These are phyloP conservation scores for Pilasporangium apinafurcum DNA, from an alignment of 352 stramenopile genomes.

Conservation along the genomic window DNA sequence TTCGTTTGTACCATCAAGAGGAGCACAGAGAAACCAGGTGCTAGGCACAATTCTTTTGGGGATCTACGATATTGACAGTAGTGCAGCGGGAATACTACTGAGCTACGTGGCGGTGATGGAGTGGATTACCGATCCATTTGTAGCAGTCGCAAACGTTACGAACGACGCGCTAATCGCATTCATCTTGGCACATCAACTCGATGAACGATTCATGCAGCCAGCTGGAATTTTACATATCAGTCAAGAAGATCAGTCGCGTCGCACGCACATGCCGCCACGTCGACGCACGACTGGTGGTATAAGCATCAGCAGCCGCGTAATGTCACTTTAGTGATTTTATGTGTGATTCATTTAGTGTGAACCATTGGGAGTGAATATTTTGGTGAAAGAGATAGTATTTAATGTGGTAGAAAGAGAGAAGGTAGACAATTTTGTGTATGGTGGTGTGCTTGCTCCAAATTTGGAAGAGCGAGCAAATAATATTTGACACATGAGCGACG, in stretches of 20 bases:
- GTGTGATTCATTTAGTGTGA: too few relatives aligned
- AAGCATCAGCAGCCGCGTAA: too few relatives aligned
- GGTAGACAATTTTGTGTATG: too few relatives aligned
- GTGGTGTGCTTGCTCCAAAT: too few relatives aligned
- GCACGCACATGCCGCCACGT: slow-evolving; percentile 6
- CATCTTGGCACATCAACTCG: slow-evolving; percentile 42
- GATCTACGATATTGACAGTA: slow-evolving; percentile 30
- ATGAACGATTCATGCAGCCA: slow-evolving; percentile 24
- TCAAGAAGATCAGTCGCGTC: slow-evolving; percentile 6
- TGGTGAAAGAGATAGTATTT: too few relatives aligned
- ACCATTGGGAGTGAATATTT: too few relatives aligned
- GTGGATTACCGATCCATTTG: slow-evolving; percentile 50
- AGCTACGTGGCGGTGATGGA: slow-evolving; percentile 38
- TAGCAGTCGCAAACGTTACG: slow-evolving; percentile 45
- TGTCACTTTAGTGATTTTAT: too few relatives aligned
- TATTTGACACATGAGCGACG: too few relatives aligned
- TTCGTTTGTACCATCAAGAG: slow-evolving; percentile 30
- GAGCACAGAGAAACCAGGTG: slow-evolving; percentile 21
- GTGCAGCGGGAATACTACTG: slow-evolving; percentile 19
- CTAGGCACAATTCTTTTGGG: slow-evolving; percentile 33
- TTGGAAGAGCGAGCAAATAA: too few relatives aligned
- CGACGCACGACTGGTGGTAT: too few relatives aligned
- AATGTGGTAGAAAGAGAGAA: too few relatives aligned
- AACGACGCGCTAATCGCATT: slow-evolving; percentile 40
- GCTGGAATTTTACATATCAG: too few relatives aligned